Evolutionary conservation across 139 green algal genomes (phyloP), one percentile per base, ranked within the genome.

Genomic region (Eudorina sp.): DNA sequence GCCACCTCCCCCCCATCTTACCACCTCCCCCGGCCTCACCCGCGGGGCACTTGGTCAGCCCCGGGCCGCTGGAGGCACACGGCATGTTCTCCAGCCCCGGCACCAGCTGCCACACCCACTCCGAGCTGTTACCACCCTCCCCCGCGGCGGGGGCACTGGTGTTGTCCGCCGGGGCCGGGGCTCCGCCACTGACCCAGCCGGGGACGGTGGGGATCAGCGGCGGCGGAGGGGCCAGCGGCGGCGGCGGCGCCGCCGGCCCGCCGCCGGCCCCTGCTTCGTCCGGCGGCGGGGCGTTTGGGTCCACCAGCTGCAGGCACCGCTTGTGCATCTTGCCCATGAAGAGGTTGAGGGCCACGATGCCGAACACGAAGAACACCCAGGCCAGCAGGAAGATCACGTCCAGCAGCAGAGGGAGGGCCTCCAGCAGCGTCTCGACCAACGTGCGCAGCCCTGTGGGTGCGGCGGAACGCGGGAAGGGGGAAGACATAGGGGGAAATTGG

Each of bases 311-410:
- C 62, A 89, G 11, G 83, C 89, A 94, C 48, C 85, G 70, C 43
- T 91, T 83, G 27, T 76, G 88, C 76, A 94, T 19, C 84, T 72
- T 83, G 43, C 87, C 89, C 74, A 82, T 88, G 72, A 94, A 92
- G 16, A 92, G 72, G 83, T 94, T 86, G 31, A 95, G 51, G 13
- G 86, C 92, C 18, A 93, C 84, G 84, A 95, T 95, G 82, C 92
- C 77, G 31, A 94, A 93, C 29, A 95, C 89, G 48, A 91, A 92
- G 78, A 94, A 93, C 38, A 90, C 62, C 87, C 92, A 95, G n/a
- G 41, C 51, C 40, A 91, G 89, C 51, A 95, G 83, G 36, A 92
- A 25, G 66, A 93, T 60, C 21, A 95, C 92, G 77, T 95, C 89
- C 3, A 93, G 16, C 60, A 95, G 86, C 53, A 94, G 92, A 46